Evolutionary conservation across 768 basidiomycete genomes (phyloP).

Genomic region (Tricholoma bakamatsutake): DNA sequence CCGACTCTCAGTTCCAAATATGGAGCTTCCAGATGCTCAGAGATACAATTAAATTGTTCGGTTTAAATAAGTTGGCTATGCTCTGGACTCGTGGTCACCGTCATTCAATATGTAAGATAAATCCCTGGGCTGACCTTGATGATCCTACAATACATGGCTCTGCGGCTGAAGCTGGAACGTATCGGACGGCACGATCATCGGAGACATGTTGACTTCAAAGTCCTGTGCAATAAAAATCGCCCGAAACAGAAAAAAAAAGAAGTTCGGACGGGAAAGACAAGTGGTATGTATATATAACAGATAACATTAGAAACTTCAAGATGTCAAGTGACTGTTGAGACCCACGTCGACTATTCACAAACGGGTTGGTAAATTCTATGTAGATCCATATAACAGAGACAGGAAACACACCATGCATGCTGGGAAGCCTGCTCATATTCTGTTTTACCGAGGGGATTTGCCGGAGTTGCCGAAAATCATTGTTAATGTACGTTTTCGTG

Average conservation of each 20-base stretch:
- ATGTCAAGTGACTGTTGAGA: slow-evolving; percentile 27
- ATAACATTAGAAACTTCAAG: slow-evolving; percentile 5
- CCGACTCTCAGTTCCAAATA: not conserved
- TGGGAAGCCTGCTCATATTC: slow-evolving; percentile 83
- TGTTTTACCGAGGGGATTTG: slow-evolving; percentile 63
- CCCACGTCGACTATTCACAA: slow-evolving; percentile 33
- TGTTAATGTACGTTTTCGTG: slow-evolving; percentile 76
- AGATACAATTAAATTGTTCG: not conserved
- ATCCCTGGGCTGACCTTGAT: not conserved
- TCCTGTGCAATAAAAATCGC: not conserved
- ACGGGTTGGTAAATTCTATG: not conserved
- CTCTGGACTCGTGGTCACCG: not conserved
- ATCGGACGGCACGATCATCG: not conserved
- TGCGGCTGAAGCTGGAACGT: not conserved
- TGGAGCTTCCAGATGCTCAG: too few species aligned
- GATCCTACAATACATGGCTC: not conserved
- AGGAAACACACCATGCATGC: slow-evolving; percentile 63
- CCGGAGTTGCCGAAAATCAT: slow-evolving; percentile 77
- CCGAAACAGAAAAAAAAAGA: not conserved
- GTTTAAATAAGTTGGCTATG: not conserved
- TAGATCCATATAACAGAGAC: slow-evolving; percentile 1
- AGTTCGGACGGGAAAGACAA: not conserved
- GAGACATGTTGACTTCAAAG: slow-evolving; percentile 3
- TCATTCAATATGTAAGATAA: not conserved
- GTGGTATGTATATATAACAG: not conserved